A percentile compares a stretch with the other conserved stretches of the same genome.
phyloP scores from a whole-genome alignment of 441 rosid species.

The Erodium trifolium region DNA sequence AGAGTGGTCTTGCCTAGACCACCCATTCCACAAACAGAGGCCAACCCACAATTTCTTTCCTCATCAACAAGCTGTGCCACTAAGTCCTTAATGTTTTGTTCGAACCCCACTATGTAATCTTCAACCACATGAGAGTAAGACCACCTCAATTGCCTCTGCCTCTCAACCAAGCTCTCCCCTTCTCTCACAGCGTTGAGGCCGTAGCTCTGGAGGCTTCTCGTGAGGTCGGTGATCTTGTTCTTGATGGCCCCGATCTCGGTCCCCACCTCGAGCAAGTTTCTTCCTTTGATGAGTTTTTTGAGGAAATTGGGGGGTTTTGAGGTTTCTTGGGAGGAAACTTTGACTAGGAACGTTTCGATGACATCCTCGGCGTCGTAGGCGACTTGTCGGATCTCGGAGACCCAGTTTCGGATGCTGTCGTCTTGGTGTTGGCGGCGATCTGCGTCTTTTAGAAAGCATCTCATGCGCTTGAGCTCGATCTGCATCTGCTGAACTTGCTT shows the following conservation, averaged over 20 bases:
- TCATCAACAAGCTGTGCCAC: slow-evolving; percentile 9
- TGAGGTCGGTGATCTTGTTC: background rate
- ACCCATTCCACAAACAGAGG: slow-evolving; percentile 11
- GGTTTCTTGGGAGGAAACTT: background rate
- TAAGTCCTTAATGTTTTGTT: background rate
- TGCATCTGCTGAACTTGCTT: slow-evolving; percentile 11
- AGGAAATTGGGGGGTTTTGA: background rate
- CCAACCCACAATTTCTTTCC: slow-evolving; percentile 9
- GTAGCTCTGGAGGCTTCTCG: slow-evolving; percentile 2
- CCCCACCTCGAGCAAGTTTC: background rate
- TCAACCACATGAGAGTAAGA: slow-evolving; percentile 10
- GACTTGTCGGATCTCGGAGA: slow-evolving; percentile 11
- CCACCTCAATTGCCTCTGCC: slow-evolving; percentile 1
- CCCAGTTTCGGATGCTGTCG: slow-evolving; percentile 11
- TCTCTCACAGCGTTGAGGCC: background rate
- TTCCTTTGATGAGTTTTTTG: background rate
- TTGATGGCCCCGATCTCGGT: background rate
- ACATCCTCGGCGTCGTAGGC: slow-evolving; percentile 22
- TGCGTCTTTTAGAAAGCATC: slow-evolving; percentile 21
- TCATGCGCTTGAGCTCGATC: slow-evolving; percentile 17
- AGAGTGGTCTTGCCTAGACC: slow-evolving; percentile 5
- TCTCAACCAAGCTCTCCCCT: background rate
- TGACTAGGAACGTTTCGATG: slow-evolving; percentile 11
- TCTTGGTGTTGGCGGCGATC: slow-evolving; percentile 11
- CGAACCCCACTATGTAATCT: slow-evolving; percentile 19